These are phyloP conservation scores for Glomus cerebriforme DNA, from an alignment of 192 early-diverging fungal genomes.

Conservation along the genomic window DNA sequence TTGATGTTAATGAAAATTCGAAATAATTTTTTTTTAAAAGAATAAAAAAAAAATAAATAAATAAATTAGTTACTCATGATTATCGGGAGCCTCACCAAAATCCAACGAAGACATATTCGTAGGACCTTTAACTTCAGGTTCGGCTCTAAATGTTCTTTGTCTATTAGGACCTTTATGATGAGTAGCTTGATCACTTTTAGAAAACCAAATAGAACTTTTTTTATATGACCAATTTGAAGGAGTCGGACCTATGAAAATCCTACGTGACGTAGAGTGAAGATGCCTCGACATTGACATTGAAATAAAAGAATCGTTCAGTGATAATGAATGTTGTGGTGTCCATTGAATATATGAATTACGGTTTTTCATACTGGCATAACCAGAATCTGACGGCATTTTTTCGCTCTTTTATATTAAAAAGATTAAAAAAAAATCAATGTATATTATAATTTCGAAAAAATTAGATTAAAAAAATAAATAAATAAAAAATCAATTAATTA, in stretches of 20 bases:
- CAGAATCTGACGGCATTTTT: not conserved
- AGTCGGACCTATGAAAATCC: constrained; percentile 26
- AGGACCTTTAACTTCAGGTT: not conserved
- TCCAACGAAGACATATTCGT: constrained; percentile 13
- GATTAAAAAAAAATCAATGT: too few species aligned
- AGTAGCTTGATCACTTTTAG: constrained; percentile 3
- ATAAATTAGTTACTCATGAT: not conserved
- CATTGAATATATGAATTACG: not conserved
- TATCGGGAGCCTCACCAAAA: not conserved
- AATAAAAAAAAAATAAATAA: not conserved
- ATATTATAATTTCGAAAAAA: too few species aligned
- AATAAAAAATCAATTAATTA: too few species aligned
- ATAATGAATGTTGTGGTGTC: not conserved
- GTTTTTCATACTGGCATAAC: not conserved
- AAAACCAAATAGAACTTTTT: constrained; percentile 10
- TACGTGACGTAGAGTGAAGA: constrained; percentile 2
- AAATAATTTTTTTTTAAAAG: too few species aligned
- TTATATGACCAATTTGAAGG: constrained; percentile 20
- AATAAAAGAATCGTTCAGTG: not conserved
- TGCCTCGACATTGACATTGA: not conserved
- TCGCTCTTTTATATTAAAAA: too few species aligned
- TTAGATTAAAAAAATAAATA: too few species aligned
- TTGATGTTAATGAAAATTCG: not conserved
- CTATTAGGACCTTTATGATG: not conserved
- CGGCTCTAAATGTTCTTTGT: not conserved